Percentiles rank a stretch among this genome's conserved stretches.
Conservation (phyloP, 176 grass and related monocot species). For the Triticum monococcum region DNA sequence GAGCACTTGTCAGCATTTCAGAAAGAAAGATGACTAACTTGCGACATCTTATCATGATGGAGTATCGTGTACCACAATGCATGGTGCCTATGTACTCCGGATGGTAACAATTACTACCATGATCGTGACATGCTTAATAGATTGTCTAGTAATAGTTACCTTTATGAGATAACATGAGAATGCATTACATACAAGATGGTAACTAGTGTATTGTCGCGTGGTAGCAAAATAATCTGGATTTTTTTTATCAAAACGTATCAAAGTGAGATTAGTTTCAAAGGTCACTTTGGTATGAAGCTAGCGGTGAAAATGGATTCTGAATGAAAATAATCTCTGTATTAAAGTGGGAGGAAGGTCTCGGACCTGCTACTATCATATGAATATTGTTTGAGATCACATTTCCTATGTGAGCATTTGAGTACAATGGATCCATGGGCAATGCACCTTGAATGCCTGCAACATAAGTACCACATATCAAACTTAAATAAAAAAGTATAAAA, state of each 20-base stretch:
- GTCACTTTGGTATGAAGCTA: neutral
- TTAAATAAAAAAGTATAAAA: conserved; percentile 8
- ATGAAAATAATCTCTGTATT: neutral
- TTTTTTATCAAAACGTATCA: neutral
- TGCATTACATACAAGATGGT: neutral
- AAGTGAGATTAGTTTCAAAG: neutral
- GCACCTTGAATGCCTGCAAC: conserved; percentile 55
- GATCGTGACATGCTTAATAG: neutral
- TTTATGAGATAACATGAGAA: neutral
- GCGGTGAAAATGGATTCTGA: neutral
- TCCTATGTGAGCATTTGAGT: conserved; percentile 30
- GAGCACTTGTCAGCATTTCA: neutral
- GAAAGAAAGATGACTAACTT: neutral
- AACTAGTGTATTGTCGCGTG: neutral
- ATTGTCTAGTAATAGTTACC: neutral
- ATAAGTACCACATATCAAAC: conserved; percentile 11
- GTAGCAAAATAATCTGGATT: neutral
- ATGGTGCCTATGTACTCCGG: neutral
- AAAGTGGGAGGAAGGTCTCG: neutral
- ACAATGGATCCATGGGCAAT: conserved; percentile 69
- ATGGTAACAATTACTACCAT: neutral
- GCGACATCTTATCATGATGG: neutral
- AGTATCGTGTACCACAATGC: neutral
- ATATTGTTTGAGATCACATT: conserved; percentile 34
- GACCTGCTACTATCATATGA: conserved; percentile 53